phyloP scores from a whole-genome alignment of 768 basidiomycete species.

The Leccinum rimulosum region DNA sequence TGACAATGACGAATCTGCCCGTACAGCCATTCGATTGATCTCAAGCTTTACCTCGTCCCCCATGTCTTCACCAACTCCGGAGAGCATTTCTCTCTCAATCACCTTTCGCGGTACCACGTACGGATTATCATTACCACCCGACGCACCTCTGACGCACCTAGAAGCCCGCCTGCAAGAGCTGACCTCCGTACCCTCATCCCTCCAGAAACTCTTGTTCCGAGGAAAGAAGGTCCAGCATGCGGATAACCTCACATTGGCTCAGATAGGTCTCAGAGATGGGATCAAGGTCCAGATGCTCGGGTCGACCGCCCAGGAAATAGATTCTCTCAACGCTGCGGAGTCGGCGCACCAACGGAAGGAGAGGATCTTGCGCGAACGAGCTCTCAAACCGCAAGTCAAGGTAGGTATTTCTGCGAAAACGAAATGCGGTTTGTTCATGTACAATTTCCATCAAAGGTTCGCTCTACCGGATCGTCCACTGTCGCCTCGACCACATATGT shows the following conservation, averaged over 20 bases:
- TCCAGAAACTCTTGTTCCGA: constrained; percentile 74
- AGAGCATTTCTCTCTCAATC: constrained; percentile 29
- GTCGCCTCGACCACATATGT: constrained; percentile 44
- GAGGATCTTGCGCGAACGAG: constrained; percentile 56
- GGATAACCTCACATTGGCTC: constrained; percentile 33
- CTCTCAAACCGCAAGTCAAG: constrained; percentile 55
- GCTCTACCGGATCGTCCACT: constrained; percentile 49
- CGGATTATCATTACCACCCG: constrained; percentile 45
- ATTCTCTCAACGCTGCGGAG: constrained; percentile 53
- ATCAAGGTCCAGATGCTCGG: constrained; percentile 71
- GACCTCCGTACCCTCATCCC: constrained; percentile 59
- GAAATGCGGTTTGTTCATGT: not conserved
- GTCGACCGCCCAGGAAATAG: constrained; percentile 56
- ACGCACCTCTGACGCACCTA: constrained; percentile 51
- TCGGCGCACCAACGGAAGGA: constrained; percentile 56
- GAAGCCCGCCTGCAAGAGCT: constrained; percentile 55
- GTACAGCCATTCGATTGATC: no score
- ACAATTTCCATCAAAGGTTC: constrained; percentile 40
- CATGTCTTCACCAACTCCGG: constrained; percentile 13
- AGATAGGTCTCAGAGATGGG: constrained; percentile 62
- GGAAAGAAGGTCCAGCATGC: constrained; percentile 49
- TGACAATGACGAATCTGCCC: no score
- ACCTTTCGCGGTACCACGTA: constrained; percentile 49
- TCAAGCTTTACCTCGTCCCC: no score
- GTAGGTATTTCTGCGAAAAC: constrained; percentile 32